Evolutionary conservation across 2,329 filamentous ascomycete genomes (phyloP).

Genomic region (Paracamarosporium sp.): DNA sequence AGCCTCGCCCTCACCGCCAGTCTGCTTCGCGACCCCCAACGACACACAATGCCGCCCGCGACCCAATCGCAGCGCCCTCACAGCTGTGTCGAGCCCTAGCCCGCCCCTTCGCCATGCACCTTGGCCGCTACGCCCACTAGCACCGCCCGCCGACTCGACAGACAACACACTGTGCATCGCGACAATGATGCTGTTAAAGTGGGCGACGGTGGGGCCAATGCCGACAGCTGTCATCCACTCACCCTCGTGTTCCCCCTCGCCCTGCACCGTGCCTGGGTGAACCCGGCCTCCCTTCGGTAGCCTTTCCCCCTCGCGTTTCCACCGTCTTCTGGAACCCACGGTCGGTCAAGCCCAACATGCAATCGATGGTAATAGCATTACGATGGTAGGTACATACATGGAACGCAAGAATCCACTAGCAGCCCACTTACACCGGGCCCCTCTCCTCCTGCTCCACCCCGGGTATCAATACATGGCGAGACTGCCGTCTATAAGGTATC

Average conservation of each 20-base stretch:
- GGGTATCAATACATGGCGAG: constrained; percentile 40
- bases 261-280: background rate
- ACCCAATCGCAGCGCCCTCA: constrained; percentile 15
- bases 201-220: constrained; percentile 6
- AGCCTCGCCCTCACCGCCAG: constrained; percentile 25
- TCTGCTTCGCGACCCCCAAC: constrained; percentile 16
- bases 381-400: constrained; percentile 15
- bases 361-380: constrained; percentile 6
- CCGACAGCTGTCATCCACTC: constrained; percentile 3
- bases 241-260: background rate
- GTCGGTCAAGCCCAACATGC: constrained; percentile 12
- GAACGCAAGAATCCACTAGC: background rate
- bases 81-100: constrained; percentile 18
- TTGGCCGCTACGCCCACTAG: constrained; percentile 17
- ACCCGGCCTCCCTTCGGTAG: background rate
- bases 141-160: constrained; percentile 5
- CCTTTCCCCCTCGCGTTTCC: constrained; percentile 4
- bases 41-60: background rate
- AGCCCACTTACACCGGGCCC: constrained; percentile 24
- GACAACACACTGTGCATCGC: constrained; percentile 9
- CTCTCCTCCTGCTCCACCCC: constrained; percentile 29
- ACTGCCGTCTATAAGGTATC: constrained; percentile 5
- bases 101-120: constrained; percentile 5
- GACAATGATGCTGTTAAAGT: constrained; percentile 10
- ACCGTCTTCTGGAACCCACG: background rate